Evolutionary conservation across 148 eudicot species (phyloP).

Genomic region (Chenopodium berlandieri): DNA sequence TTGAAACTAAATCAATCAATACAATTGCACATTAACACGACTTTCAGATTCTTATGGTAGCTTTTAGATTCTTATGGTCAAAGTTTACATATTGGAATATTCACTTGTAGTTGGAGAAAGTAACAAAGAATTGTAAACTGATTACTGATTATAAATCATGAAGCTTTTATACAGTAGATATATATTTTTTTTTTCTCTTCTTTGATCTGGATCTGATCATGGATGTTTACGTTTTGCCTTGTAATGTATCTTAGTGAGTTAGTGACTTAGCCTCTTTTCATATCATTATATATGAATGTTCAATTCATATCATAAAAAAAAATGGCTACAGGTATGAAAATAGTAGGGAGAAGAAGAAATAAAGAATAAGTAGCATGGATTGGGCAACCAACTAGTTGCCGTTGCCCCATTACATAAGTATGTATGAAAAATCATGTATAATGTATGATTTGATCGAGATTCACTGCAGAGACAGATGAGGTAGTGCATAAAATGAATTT

Average conservation of each 20-base stretch:
- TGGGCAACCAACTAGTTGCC: neutral
- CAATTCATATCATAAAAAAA: too few relatives aligned
- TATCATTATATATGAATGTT: too few relatives aligned
- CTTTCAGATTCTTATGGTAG: neutral
- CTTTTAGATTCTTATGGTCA: neutral
- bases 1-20: neutral
- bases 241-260: too few relatives aligned
- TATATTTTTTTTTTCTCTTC: too few relatives aligned
- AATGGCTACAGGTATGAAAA: neutral
- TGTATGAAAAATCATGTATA: neutral
- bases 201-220: too few relatives aligned
- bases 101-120: neutral
- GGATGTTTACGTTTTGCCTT: too few relatives aligned
- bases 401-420: neutral
- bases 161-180: too few relatives aligned
- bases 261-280: too few relatives aligned
- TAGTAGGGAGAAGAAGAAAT: neutral
- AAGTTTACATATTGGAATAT: neutral
- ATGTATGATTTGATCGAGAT: neutral
- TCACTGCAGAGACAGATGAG: neutral
- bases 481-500: conserved; percentile 2
- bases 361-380: neutral
- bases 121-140: too few relatives aligned
- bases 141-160: too few relatives aligned
- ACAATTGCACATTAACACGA: neutral